Evolutionary conservation across 345 rosid genomes (phyloP).

Genomic region (Camelina neglecta): DNA sequence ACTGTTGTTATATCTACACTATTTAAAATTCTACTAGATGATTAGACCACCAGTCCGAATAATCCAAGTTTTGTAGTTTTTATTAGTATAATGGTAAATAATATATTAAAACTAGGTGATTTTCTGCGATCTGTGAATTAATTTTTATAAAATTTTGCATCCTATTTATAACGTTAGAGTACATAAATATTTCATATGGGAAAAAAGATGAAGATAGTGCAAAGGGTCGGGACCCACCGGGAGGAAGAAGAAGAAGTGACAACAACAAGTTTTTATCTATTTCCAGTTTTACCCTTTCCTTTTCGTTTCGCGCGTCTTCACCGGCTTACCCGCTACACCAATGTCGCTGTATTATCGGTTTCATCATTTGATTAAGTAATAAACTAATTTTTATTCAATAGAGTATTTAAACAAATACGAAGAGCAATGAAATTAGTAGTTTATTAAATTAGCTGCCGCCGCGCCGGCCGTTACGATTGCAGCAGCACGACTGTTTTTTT

Average conservation of each 20-base stretch:
- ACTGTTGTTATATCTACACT: neutral
- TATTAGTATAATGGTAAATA: neutral
- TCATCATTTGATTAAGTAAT: no score
- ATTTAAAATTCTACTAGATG: neutral
- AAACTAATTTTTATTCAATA: no score
- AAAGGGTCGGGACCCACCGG: conserved; percentile 38
- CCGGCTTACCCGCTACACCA: conserved; percentile 40
- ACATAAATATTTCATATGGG: neutral
- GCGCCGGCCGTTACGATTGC: conserved; percentile 38
- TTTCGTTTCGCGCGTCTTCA: conserved; percentile 43
- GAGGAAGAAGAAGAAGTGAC: conserved; percentile 28
- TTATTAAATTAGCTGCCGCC: conserved; percentile 26
- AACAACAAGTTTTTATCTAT: conserved; percentile 16
- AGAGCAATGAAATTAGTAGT: neutral
- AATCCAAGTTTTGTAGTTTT: conserved; percentile 2
- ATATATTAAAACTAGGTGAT: neutral
- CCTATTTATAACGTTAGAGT: neutral
- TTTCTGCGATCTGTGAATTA: conserved; percentile 25
- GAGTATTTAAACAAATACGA: neutral
- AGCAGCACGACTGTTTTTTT: conserved; percentile 33
- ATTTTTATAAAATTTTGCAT: neutral
- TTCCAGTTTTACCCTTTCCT: conserved; percentile 33
- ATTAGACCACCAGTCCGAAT: conserved; percentile 5
- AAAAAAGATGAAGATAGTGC: conserved; percentile 39
- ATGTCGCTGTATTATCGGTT: conserved; percentile 1